Evolutionary conservation across 495 filamentous ascomycete genomes (phyloP).

Genomic region (Jackrogersella multiformis): DNA sequence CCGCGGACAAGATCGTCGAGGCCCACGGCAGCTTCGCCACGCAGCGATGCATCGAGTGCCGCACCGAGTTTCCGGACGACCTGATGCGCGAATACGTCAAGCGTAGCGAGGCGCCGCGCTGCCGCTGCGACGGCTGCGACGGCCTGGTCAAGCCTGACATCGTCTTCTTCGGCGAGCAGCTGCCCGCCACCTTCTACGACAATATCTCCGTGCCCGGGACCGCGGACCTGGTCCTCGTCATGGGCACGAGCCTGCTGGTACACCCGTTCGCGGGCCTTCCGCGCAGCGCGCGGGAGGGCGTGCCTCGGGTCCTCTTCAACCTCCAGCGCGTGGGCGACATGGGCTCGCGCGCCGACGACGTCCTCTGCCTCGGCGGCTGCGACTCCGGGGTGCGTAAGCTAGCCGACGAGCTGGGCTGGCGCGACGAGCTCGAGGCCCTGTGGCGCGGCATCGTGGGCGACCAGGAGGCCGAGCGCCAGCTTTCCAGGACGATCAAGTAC

Average conservation of each 20-base stretch:
- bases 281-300: constrained; percentile 61
- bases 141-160: constrained; percentile 97
- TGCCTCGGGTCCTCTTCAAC: constrained; percentile 87
- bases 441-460: constrained; percentile 55
- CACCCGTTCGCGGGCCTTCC: constrained; percentile 91
- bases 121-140: constrained; percentile 66
- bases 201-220: constrained; percentile 62
- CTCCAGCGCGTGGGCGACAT: constrained; percentile 83
- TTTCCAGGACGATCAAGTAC: constrained; percentile 34
- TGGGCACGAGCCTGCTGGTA: constrained; percentile 90
- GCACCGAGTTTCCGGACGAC: constrained; percentile 71
- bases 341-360: constrained; percentile 79
- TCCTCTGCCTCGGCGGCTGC: constrained; percentile 77
- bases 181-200: constrained; percentile 75
- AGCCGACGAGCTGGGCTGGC: constrained; percentile 84
- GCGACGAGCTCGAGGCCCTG: constrained; percentile 75
- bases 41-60: constrained; percentile 91
- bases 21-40: constrained; percentile 94
- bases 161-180: constrained; percentile 85
- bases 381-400: constrained; percentile 86
- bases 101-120: constrained; percentile 72
- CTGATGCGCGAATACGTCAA: constrained; percentile 74
- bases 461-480: constrained; percentile 53
- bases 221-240: constrained; percentile 86
- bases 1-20: constrained; percentile 82